phyloP scores from a whole-genome alignment of 805 yeast species.

The Metschnikowia corniflorae region DNA sequence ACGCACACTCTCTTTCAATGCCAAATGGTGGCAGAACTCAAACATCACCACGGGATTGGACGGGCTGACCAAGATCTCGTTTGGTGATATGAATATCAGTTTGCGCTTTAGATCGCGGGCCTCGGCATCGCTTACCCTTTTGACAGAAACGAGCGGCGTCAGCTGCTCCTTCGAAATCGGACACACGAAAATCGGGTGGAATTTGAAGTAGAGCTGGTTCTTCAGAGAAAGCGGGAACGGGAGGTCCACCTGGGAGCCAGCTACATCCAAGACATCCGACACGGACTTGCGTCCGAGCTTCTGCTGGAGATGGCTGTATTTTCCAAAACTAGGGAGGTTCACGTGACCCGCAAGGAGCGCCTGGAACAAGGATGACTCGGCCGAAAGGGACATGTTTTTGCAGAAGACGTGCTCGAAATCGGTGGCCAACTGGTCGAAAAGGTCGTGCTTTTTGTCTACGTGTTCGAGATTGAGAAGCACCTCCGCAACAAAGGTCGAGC shows the following conservation, averaged over 20 bases:
- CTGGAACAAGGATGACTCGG: slow-evolving; percentile 41
- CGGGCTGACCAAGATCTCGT: slow-evolving; percentile 14
- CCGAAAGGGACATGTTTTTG: slow-evolving; percentile 33
- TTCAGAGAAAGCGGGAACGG: slow-evolving; percentile 43
- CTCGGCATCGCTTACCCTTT: slow-evolving; percentile 12
- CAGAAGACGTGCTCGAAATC: slow-evolving; percentile 41
- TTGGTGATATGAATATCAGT: slow-evolving; percentile 10
- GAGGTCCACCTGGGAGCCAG: slow-evolving; percentile 28
- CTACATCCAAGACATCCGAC: slow-evolving; percentile 8
- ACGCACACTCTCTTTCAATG: slow-evolving; percentile 40
- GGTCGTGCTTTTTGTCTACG: slow-evolving; percentile 25
- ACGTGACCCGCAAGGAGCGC: slow-evolving; percentile 38
- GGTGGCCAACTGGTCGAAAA: slow-evolving; percentile 36
- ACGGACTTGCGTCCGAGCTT: slow-evolving; percentile 20
- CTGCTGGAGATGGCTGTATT: slow-evolving; percentile 35
- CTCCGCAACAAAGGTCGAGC: slow-evolving; percentile 30
- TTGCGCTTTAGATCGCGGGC: slow-evolving; percentile 11
- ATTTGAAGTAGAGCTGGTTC: slow-evolving; percentile 36
- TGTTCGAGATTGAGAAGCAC: slow-evolving; percentile 28
- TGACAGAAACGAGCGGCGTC: slow-evolving; percentile 27
- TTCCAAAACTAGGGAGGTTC: slow-evolving; percentile 41
- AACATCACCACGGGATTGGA: slow-evolving; percentile 40
- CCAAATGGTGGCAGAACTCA: slow-evolving; percentile 40
- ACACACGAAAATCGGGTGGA: slow-evolving; percentile 45
- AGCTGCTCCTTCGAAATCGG: slow-evolving; percentile 44